phyloP scores from a whole-genome alignment of 768 basidiomycete species.

The Boletus reticulatus region DNA sequence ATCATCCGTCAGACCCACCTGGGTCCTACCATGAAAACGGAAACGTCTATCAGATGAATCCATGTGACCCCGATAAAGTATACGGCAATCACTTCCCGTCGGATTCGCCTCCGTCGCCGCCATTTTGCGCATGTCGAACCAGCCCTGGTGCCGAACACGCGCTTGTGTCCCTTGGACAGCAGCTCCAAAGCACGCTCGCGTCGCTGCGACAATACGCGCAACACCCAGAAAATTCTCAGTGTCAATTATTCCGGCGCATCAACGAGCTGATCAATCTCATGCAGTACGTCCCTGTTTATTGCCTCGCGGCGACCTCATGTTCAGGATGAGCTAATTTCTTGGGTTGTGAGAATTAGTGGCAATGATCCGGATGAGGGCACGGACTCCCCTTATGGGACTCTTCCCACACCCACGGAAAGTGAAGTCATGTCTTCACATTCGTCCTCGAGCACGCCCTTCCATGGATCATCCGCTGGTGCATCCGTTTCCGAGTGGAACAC shows the following conservation, averaged over 20 bases:
- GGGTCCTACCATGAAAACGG: slow-evolving; percentile 32
- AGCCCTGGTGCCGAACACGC: slow-evolving; percentile 58
- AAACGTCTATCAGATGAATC: slow-evolving; percentile 35
- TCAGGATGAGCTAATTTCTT: slow-evolving; percentile 30
- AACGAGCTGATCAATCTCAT: slow-evolving; percentile 59
- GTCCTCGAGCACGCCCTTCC: slow-evolving; percentile 41
- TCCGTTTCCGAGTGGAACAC: slow-evolving; percentile 62
- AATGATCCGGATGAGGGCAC: slow-evolving; percentile 49
- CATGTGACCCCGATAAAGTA: slow-evolving; percentile 35
- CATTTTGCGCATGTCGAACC: slow-evolving; percentile 61
- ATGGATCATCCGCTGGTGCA: slow-evolving; percentile 43
- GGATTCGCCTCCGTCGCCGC: slow-evolving; percentile 33
- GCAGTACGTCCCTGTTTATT: slow-evolving; percentile 50
- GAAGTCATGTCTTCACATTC: slow-evolving; percentile 52
- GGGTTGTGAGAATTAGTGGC: slow-evolving; percentile 41
- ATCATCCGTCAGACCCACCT: slow-evolving; percentile 33
- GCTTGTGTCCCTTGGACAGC: slow-evolving; percentile 60
- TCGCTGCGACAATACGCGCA: slow-evolving; percentile 61
- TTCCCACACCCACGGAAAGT: slow-evolving; percentile 59
- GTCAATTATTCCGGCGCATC: slow-evolving; percentile 57
- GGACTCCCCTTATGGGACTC: slow-evolving; percentile 51
- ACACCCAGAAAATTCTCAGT: slow-evolving; percentile 52
- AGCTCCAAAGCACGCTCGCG: slow-evolving; percentile 55
- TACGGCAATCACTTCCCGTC: slow-evolving; percentile 33
- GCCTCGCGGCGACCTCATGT: slow-evolving; percentile 36